These are phyloP conservation scores for Dillenia turbinata DNA, from an alignment of 164 flowering plant species.

Conservation along the genomic window DNA sequence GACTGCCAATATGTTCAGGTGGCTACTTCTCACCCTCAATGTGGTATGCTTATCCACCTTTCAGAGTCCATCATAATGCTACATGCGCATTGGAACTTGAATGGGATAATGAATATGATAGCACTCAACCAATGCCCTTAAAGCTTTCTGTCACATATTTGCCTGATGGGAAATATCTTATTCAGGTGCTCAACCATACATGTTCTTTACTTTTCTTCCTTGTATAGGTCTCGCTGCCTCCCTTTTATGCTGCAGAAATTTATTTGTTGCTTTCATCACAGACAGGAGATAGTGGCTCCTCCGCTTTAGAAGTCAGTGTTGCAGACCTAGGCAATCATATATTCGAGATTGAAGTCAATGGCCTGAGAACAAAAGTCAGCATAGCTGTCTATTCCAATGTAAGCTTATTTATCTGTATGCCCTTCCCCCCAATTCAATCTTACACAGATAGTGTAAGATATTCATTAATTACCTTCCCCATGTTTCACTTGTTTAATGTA, in stretches of 20 bases:
- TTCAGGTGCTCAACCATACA: constrained; percentile 47
- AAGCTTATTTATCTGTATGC: constrained; percentile 13
- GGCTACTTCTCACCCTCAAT: constrained; percentile 34
- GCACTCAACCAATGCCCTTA: constrained; percentile 29
- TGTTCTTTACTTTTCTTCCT: background rate
- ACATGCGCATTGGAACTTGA: constrained; percentile 62
- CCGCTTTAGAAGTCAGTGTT: constrained; percentile 44
- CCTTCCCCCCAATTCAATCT: background rate
- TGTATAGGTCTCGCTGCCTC: background rate
- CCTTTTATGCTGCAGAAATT: background rate
- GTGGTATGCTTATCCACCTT: constrained; percentile 88
- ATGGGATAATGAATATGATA: constrained; percentile 57
- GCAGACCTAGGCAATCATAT: constrained; percentile 35
- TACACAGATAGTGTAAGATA: no score
- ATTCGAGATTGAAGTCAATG: constrained; percentile 71
- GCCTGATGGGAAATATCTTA: constrained; percentile 64
- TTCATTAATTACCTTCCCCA: no score
- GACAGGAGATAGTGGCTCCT: constrained; percentile 40
- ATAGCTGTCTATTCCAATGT: constrained; percentile 73
- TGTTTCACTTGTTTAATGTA: no score
- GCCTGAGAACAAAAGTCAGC: constrained; percentile 44
- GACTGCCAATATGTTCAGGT: constrained; percentile 29
- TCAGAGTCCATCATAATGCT: constrained; percentile 73
- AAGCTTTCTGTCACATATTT: constrained; percentile 42
- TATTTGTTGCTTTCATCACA: constrained; percentile 15